Evolutionary conservation across 2,329 filamentous ascomycete species (phyloP).

Genomic region (Cordyceps sp.): DNA sequence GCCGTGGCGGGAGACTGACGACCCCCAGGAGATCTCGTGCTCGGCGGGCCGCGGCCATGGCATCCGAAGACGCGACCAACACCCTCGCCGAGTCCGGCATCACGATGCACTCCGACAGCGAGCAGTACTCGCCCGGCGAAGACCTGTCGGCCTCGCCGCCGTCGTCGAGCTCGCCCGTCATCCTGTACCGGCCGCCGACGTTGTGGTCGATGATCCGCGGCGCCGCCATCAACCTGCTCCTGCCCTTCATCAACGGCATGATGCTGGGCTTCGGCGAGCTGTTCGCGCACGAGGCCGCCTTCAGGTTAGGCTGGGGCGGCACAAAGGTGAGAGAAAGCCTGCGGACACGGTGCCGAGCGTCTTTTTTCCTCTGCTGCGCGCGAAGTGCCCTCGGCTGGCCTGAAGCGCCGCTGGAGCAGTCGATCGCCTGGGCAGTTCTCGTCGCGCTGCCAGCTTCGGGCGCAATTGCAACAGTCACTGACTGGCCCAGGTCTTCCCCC

Average conservation of each 20-base stretch:
- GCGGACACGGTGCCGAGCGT: no score
- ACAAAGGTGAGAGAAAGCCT: conserved; percentile 94
- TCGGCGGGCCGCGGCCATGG: conserved; percentile 22
- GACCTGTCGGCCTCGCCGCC: conserved; percentile 43
- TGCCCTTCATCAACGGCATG: conserved; percentile 93
- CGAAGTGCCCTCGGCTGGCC: no score
- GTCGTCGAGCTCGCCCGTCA: conserved; percentile 50
- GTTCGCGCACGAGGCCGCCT: conserved; percentile 91
- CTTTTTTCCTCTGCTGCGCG: not conserved
- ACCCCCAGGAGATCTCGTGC: not conserved
- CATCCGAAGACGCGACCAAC: conserved; percentile 30
- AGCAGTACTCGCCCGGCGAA: conserved; percentile 58
- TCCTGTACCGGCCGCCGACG: conserved; percentile 80
- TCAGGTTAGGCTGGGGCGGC: conserved; percentile 78
- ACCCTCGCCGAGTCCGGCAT: conserved; percentile 56
- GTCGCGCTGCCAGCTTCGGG: no score
- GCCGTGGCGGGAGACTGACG: no score
- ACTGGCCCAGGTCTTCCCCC: conserved; percentile 33
- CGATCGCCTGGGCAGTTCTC: no score
- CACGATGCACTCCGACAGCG: conserved; percentile 69
- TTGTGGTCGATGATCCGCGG: conserved; percentile 73
- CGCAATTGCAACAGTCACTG: not conserved
- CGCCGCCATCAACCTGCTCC: conserved; percentile 83
- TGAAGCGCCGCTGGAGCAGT: no score
- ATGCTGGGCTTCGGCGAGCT: conserved; percentile 97